Evolutionary conservation across 1,284 basidiomycete species (phyloP).

Genomic region (Pyrrhoderma noxium): DNA sequence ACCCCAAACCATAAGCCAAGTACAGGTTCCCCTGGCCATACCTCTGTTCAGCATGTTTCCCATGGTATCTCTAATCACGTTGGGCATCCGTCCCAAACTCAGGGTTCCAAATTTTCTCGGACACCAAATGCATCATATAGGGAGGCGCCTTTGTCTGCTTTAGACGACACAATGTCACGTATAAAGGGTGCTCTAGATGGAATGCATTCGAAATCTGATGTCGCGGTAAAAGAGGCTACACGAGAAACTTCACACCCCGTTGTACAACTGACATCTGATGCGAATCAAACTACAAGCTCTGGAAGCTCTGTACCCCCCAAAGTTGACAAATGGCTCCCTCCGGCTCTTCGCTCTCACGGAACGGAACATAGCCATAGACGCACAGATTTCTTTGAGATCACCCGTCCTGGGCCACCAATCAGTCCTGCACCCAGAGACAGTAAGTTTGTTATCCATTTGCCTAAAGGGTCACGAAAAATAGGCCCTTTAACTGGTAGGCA

Average conservation of each 20-base stretch:
- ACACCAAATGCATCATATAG: slow-evolving; percentile 36
- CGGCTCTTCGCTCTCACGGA: slow-evolving; percentile 37
- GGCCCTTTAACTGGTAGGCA: slow-evolving; percentile 44
- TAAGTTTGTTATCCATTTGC: slow-evolving; percentile 49
- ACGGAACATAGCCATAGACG: slow-evolving; percentile 20
- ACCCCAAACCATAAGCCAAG: background rate
- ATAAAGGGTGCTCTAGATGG: slow-evolving; percentile 79
- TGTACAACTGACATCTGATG: background rate
- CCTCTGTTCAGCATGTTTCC: background rate
- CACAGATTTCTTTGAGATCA: slow-evolving; percentile 18
- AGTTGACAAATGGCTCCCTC: slow-evolving; percentile 45
- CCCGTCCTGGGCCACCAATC: slow-evolving; percentile 38
- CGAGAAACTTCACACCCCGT: too few relatives aligned
- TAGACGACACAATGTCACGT: slow-evolving; percentile 82
- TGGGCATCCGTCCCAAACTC: slow-evolving; percentile 8
- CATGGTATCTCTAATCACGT: background rate
- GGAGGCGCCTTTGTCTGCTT: slow-evolving; percentile 64
- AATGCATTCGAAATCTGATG: slow-evolving; percentile 39
- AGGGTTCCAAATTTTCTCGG: slow-evolving; percentile 8
- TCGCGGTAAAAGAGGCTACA: background rate
- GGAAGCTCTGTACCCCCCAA: slow-evolving; percentile 12
- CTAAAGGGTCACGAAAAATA: slow-evolving; percentile 35
- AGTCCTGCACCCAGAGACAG: slow-evolving; percentile 52
- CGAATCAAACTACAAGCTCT: slow-evolving; percentile 1
- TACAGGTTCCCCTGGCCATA: background rate